phyloP scores from a whole-genome alignment of 192 early-diverging fungal species.

The Polychytrium aggregatum region DNA sequence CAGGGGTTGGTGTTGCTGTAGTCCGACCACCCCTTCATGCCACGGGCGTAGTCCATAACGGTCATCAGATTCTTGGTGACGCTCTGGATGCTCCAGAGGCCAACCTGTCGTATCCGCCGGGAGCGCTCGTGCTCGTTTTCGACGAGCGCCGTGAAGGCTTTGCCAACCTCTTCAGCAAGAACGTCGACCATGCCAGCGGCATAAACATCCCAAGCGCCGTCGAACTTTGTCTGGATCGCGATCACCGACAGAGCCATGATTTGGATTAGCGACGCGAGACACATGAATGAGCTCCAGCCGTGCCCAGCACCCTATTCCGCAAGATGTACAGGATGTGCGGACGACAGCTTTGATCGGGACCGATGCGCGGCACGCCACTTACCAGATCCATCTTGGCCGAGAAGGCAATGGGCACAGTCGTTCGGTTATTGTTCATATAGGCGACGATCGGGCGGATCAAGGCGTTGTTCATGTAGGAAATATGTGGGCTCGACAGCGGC shows the following conservation, averaged over 20 bases:
- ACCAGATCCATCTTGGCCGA: conserved; percentile 64
- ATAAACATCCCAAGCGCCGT: conserved; percentile 87
- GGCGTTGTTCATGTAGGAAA: conserved; percentile 70
- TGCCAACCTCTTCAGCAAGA: conserved; percentile 71
- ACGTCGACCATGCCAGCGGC: conserved; percentile 65
- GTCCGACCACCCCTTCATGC: no score
- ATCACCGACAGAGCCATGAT: no score
- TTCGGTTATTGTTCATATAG: conserved; percentile 89
- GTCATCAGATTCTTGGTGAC: conserved; percentile 59
- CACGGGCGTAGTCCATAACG: conserved; percentile 61
- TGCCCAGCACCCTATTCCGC: no score
- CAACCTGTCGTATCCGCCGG: conserved; percentile 72
- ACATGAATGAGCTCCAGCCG: no score
- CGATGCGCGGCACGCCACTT: conserved; percentile 15
- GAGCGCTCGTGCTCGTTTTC: conserved; percentile 73
- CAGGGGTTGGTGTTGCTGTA: no score
- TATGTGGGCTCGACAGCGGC: conserved; percentile 56
- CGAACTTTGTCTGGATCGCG: conserved; percentile 61
- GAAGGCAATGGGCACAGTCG: conserved; percentile 70
- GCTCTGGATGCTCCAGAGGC: conserved; percentile 76
- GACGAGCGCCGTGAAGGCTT: conserved; percentile 65
- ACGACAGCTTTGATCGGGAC: no score
- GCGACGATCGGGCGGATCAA: conserved; percentile 86
- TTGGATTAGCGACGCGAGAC: no score
- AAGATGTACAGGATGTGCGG: no score